Conservation (phyloP, 2,329 filamentous ascomycete species). For the Fusarium acutatum region DNA sequence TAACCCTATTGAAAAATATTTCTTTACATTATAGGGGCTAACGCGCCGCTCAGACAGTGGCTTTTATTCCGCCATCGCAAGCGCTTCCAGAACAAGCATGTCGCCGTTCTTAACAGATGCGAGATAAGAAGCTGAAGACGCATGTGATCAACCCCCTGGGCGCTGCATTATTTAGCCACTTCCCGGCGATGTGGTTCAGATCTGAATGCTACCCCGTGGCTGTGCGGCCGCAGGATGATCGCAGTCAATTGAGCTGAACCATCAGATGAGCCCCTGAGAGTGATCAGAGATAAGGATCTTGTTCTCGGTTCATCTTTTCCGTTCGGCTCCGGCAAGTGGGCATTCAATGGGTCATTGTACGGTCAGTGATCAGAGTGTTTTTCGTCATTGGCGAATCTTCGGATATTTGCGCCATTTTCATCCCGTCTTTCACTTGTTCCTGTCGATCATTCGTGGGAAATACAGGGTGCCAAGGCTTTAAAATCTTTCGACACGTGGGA, state of each 20-base stretch:
- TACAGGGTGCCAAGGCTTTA: not conserved
- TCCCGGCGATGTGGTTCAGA: conserved; percentile 18
- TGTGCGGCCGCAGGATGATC: not conserved
- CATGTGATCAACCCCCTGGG: not conserved
- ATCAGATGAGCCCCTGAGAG: not conserved
- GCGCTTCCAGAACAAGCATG: not conserved
- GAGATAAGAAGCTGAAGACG: not conserved
- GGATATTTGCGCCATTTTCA: not conserved
- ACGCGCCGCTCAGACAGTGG: not conserved
- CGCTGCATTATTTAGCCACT: not conserved
- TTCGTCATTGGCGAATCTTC: not conserved
- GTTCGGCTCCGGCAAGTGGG: not conserved
- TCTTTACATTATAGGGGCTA: not conserved
- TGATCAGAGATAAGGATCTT: not conserved
- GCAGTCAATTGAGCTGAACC: not conserved
- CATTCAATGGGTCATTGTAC: not conserved
- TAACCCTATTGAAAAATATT: not conserved
- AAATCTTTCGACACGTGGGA: not conserved
- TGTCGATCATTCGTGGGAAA: not conserved
- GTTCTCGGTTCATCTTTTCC: not conserved
- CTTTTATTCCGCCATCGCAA: not conserved
- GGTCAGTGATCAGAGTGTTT: not conserved
- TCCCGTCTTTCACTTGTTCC: not conserved
- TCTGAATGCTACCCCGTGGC: conserved; percentile 7
- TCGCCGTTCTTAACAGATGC: not conserved